Percentiles rank a stretch among this genome's conserved stretches.
phyloP scores from a whole-genome alignment of 164 flowering plant genomes.

The Liquidambar formosana region DNA sequence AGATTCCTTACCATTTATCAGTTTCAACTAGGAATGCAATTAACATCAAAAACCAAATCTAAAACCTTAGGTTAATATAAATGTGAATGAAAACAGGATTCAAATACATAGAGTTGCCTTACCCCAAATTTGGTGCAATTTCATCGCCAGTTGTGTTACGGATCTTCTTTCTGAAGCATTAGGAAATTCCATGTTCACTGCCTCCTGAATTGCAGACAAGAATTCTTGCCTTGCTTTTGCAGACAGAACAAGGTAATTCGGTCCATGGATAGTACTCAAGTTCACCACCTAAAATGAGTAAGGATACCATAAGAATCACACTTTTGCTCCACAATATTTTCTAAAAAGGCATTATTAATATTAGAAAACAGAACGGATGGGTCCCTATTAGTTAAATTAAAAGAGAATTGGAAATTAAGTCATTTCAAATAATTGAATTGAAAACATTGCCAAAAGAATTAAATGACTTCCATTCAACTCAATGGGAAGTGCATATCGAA shows the following conservation, averaged over 20 bases:
- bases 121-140: slow-evolving; percentile 77
- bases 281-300: slow-evolving; percentile 60
- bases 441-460: not conserved
- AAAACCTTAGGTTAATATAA: not conserved
- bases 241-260: slow-evolving; percentile 47
- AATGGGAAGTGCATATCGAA: not conserved
- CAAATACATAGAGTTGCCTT: slow-evolving; percentile 18
- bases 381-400: not conserved
- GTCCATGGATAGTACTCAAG: slow-evolving; percentile 52
- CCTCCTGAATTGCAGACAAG: slow-evolving; percentile 64
- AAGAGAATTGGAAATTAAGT: not conserved
- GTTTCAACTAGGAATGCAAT: not conserved
- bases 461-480: not conserved
- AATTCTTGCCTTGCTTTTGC: slow-evolving; percentile 56
- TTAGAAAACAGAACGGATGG: too few species aligned
- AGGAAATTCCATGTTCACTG: slow-evolving; percentile 44
- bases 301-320: not conserved
- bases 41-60: not conserved
- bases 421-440: not conserved
- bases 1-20: too few species aligned
- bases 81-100: not conserved
- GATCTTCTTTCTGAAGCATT: slow-evolving; percentile 58
- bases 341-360: not conserved
- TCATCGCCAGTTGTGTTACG: slow-evolving; percentile 49
- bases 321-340: not conserved